These are phyloP conservation scores for Penicillium sclerotiorum DNA, from an alignment of 2,329 filamentous ascomycete species.

Conservation along the genomic window DNA sequence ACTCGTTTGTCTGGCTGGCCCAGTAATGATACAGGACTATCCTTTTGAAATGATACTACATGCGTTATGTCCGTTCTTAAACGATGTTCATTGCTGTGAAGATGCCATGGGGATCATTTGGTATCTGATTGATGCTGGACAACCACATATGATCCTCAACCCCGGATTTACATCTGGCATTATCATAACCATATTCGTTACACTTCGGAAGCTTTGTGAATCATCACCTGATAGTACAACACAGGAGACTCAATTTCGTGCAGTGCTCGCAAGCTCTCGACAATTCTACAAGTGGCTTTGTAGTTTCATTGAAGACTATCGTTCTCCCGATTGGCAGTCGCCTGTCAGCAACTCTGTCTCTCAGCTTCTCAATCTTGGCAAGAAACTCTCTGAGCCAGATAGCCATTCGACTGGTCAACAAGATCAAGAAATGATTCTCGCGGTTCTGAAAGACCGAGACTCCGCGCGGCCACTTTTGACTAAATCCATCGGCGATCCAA, in stretches of 20 bases:
- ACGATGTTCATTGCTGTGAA: constrained; percentile 83
- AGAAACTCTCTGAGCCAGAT: constrained; percentile 66
- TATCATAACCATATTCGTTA: constrained; percentile 75
- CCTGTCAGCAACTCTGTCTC: constrained; percentile 61
- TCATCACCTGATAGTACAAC: constrained; percentile 77
- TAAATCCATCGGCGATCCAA: constrained; percentile 60
- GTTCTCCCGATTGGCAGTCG: constrained; percentile 54
- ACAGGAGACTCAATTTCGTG: constrained; percentile 78
- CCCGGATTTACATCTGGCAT: constrained; percentile 82
- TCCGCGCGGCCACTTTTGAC: constrained; percentile 67
- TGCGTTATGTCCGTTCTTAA: constrained; percentile 74
- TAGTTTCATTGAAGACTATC: constrained; percentile 66
- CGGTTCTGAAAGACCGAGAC: constrained; percentile 74
- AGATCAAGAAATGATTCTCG: constrained; percentile 79
- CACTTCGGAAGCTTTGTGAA: constrained; percentile 73
- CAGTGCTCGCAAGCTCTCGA: constrained; percentile 74
- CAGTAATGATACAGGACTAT: constrained; percentile 73
- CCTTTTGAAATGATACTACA: constrained; percentile 88
- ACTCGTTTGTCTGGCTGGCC: constrained; percentile 75
- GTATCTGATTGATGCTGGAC: constrained; percentile 75
- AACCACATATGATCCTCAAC: constrained; percentile 62
- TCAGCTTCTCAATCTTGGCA: constrained; percentile 69
- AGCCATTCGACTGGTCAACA: constrained; percentile 69
- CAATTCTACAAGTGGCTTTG: constrained; percentile 79
- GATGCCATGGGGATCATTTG: constrained; percentile 85